Percentiles rank a stretch among this genome's conserved stretches.
Evolutionary conservation across 176 grass and related monocot genomes (phyloP).

Genomic region (Secale cereale): DNA sequence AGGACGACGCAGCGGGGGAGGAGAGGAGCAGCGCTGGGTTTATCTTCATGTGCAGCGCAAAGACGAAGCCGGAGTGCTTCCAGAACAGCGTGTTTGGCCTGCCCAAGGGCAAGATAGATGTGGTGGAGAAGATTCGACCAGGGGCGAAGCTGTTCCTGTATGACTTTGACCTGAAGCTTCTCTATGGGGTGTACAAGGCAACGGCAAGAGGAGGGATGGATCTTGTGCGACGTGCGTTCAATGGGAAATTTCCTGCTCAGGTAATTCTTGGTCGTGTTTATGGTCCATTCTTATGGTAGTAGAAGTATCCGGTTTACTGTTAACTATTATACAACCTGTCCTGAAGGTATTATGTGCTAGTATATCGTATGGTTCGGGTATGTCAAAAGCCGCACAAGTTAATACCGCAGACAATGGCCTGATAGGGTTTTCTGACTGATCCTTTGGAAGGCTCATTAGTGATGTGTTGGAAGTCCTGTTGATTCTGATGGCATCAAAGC

Average conservation of each 20-base stretch:
- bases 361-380: background rate
- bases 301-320: background rate
- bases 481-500: background rate
- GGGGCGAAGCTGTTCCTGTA: conserved; percentile 62
- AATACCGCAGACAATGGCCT: background rate
- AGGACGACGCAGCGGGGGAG: background rate
- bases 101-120: conserved; percentile 48
- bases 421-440: too few species aligned
- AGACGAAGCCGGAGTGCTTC: conserved; percentile 72
- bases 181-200: conserved; percentile 75
- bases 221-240: conserved; percentile 35
- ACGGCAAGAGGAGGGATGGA: conserved; percentile 50
- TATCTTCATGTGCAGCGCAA: conserved; percentile 75
- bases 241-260: conserved; percentile 64
- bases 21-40: conserved; percentile 13
- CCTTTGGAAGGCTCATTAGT: background rate
- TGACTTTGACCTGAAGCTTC: conserved; percentile 71
- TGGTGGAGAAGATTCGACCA: conserved; percentile 54
- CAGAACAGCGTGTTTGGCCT: conserved; percentile 47
- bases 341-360: background rate
- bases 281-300: background rate
- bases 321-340: background rate
- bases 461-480: background rate
- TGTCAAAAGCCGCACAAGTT: background rate
- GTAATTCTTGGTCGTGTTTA: conserved; percentile 28